Evolutionary conservation across 2,329 filamentous ascomycete genomes (phyloP), one percentile per base, ranked within the genome.

Genomic region (Fusarium citri): DNA sequence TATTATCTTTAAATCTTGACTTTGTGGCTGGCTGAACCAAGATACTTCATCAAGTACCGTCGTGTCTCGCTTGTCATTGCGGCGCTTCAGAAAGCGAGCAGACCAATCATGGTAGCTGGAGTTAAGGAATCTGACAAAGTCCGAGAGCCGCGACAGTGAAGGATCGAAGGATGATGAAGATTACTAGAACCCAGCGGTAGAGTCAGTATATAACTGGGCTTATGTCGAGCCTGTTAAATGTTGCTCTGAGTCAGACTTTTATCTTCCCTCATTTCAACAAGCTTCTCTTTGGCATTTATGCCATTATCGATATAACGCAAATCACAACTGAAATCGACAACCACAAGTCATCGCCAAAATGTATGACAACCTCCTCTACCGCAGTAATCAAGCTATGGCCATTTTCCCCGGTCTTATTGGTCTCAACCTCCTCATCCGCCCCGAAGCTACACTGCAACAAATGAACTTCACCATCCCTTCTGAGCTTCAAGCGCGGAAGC

Each of bases 381-480:
- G 40, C 15, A 8, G 23, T 8, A 51, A 51, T 10, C 49, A 51
- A 6, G 16, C 16, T 6, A 51, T 51, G 31, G 49, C 59, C 11
- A n/a, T 62, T 4, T 3, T 50, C 12, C 61, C 61, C 5, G 59
- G 37, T 2, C 45, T 64, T 10, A 49, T 64, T n/a, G 61, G 59
- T 2, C 48, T 64, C 45, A 64, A 58, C 18, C 59, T 64, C 11
- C 25, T 64, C 12, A 46, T 61, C 1, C 59, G 59, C 18, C 61
- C 59, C 1, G 61, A 58, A 58, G 50, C 50, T 16, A 50, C 59
- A 1, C 45, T 64, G 8, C 30, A 48, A 12, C 31, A 34, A 1
- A 30, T 64, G 8, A n/a, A 64, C 1, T 64, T 20, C n/a, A 30
- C n/a, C 3, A 23, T 64, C 2, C 59, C 59, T 0, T 8, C 40